A percentile compares a stretch with the other conserved stretches of the same genome.
These are phyloP conservation scores for Pouteria campechiana DNA, from an alignment of 179 eudicot species.

Conservation along the genomic window DNA sequence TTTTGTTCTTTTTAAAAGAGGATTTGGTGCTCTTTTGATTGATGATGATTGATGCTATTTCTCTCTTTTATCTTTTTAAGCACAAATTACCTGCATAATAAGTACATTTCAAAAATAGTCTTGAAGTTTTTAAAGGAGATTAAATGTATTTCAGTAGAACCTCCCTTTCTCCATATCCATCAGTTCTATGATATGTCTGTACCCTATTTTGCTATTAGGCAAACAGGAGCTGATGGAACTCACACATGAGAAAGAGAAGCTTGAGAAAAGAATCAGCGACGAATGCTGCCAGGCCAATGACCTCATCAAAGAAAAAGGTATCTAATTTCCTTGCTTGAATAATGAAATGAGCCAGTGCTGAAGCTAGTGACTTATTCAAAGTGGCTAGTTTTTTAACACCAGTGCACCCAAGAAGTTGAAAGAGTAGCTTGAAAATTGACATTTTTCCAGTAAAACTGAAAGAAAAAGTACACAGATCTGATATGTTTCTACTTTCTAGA, in stretches of 20 bases:
- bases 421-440: no score
- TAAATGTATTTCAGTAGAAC: no score
- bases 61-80: not conserved
- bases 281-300: slow-evolving; percentile 30
- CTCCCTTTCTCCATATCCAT: not conserved
- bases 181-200: slow-evolving; percentile 1
- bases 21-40: not conserved
- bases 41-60: not conserved
- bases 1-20: not conserved
- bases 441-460: no score
- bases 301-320: slow-evolving; percentile 68
- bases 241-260: slow-evolving; percentile 42
- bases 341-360: no score
- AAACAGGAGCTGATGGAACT: slow-evolving; percentile 52
- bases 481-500: no score
- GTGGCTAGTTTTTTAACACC: no score
- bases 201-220: slow-evolving; percentile 30
- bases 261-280: slow-evolving; percentile 31
- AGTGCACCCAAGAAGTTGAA: no score
- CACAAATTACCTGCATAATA: not conserved
- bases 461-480: no score
- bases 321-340: not conserved
- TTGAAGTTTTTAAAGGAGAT: no score
- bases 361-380: no score
- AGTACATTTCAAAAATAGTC: no score